Percentiles rank a stretch among this genome's conserved stretches.
Conservation (phyloP, 2,329 filamentous ascomycete species). For the Fusarium newnesense region DNA sequence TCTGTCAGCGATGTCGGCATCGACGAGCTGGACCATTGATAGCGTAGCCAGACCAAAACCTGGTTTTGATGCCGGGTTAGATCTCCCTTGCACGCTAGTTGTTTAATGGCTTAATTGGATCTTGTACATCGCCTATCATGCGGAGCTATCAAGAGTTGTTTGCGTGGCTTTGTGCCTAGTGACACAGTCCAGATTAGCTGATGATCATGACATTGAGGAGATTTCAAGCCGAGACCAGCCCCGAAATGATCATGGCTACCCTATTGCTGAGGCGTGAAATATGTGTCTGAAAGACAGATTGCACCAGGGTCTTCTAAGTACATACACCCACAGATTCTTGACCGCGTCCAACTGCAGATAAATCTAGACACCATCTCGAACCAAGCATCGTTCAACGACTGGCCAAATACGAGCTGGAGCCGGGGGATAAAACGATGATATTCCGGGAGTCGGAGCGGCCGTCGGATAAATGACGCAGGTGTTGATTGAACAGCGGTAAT, state of each 20-base stretch:
- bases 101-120: not conserved
- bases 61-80: not conserved
- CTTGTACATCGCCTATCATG: not conserved
- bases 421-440: conserved; percentile 36
- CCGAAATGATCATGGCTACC: not conserved
- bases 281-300: not conserved
- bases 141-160: not conserved
- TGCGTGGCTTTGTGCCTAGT: not conserved
- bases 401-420: not conserved
- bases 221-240: not conserved
- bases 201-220: not conserved
- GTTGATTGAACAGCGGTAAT: not conserved
- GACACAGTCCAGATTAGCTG: not conserved
- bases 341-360: not conserved
- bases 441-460: conserved; percentile 42
- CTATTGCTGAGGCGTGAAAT: no score
- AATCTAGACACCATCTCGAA: not conserved
- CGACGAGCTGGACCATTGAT: not conserved
- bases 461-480: conserved; percentile 42
- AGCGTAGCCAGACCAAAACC: not conserved
- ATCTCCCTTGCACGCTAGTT: not conserved
- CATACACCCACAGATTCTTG: not conserved
- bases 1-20: not conserved
- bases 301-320: not conserved
- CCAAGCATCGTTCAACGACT: not conserved